Percentiles rank a stretch among this genome's conserved stretches.
Conservation (phyloP, 78 protist species). For the Acrasis kona region DNA sequence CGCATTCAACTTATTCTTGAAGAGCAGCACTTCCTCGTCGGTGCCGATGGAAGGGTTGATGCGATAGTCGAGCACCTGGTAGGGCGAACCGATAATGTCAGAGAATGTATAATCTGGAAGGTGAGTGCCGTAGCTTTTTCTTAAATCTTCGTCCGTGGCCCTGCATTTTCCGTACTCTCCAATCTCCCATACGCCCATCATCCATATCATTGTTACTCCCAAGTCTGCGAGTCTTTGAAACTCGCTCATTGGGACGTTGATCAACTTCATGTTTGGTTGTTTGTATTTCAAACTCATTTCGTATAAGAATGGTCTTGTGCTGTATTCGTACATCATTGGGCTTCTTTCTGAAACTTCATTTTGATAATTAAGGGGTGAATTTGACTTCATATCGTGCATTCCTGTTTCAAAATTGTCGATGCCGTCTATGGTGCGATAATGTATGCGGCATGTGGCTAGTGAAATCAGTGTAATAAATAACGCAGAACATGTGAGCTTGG, state of each 20-base stretch:
- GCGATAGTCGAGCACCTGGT: conserved; percentile 55
- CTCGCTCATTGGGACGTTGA: conserved; percentile 22
- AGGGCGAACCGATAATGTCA: conserved; percentile 85
- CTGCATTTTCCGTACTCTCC: conserved; percentile 60
- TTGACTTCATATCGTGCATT: too few species aligned
- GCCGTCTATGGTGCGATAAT: too few species aligned
- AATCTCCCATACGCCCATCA: conserved; percentile 79
- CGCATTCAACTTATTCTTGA: conserved; percentile 23
- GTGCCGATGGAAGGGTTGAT: conserved; percentile 53
- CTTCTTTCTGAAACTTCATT: neutral
- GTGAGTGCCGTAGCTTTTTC: conserved; percentile 31
- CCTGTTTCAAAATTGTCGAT: too few species aligned
- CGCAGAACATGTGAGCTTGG: too few species aligned
- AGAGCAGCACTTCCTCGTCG: conserved; percentile 19
- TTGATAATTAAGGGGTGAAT: too few species aligned
- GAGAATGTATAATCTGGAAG: conserved; percentile 42
- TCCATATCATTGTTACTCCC: conserved; percentile 36
- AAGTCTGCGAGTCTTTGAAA: neutral
- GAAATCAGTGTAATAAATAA: too few species aligned
- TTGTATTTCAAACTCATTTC: conserved; percentile 39
- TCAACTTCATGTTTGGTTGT: conserved; percentile 30
- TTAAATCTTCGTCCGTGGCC: conserved; percentile 47
- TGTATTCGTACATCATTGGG: conserved; percentile 12
- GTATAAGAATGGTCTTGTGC: conserved; percentile 53
- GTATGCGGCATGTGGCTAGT: too few species aligned